Evolutionary conservation across 768 basidiomycete genomes (phyloP).

Genomic region (Trichaptum fuscoviolaceum): DNA sequence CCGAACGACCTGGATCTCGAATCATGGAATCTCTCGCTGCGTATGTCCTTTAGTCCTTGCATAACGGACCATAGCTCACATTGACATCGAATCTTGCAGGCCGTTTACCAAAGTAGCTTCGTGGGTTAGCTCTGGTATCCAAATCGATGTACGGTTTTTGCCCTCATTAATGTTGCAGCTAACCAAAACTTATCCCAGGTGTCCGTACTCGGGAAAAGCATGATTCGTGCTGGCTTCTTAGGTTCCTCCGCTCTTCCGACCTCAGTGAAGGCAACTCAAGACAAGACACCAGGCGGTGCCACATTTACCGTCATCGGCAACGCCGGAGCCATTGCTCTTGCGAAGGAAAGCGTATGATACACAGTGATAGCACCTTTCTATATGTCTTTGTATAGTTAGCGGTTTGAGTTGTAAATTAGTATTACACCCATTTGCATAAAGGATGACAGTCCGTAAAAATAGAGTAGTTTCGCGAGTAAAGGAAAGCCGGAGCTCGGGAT

Average conservation of each 20-base stretch:
- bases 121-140: constrained; percentile 30
- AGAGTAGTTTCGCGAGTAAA: no score
- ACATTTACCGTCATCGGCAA: constrained; percentile 52
- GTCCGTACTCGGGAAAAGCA: constrained; percentile 46
- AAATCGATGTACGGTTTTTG: constrained; percentile 38
- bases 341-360: constrained; percentile 10
- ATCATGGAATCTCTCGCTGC: constrained; percentile 35
- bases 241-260: constrained; percentile 47
- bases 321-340: constrained; percentile 41
- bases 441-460: no score
- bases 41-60: constrained; percentile 28
- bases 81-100: constrained; percentile 21
- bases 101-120: constrained; percentile 33
- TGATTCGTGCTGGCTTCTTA: constrained; percentile 46
- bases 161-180: constrained; percentile 5
- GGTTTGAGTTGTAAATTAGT: neutral
- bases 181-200: constrained; percentile 30
- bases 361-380: neutral
- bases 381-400: neutral
- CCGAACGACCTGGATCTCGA: constrained; percentile 37
- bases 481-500: no score
- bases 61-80: constrained; percentile 5
- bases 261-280: constrained; percentile 36
- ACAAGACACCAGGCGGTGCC: constrained; percentile 27
- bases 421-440: no score